phyloP scores from a whole-genome alignment of 2,329 filamentous ascomycete genomes.

The Neofusicoccum umdonicola region DNA sequence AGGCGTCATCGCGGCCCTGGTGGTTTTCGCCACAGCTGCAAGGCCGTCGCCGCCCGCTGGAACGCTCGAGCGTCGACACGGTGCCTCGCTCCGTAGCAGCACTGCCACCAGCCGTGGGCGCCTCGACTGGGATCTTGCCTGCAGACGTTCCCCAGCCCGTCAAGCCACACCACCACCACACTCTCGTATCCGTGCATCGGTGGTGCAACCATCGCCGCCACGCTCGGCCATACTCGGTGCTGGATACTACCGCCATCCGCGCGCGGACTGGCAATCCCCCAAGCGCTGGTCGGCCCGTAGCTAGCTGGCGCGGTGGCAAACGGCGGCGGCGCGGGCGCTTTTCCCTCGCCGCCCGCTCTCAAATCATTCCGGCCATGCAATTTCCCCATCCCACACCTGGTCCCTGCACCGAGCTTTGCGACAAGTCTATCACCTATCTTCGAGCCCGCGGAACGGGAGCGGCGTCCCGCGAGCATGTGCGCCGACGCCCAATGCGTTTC shows the following conservation, averaged over 20 bases:
- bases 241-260: neutral
- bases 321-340: neutral
- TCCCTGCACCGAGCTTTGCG: neutral
- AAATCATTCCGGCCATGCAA: constrained; percentile 2
- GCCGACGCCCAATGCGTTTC: neutral
- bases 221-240: neutral
- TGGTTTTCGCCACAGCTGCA: neutral
- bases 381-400: neutral
- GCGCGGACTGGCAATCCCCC: constrained; percentile 13
- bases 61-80: neutral
- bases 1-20: neutral
- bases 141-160: neutral
- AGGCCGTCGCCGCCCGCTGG: neutral
- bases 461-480: constrained; percentile 6
- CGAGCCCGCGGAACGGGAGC: constrained; percentile 7
- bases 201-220: neutral
- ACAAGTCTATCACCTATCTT: neutral
- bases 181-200: neutral
- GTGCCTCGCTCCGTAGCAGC: neutral
- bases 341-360: neutral
- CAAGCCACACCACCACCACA: constrained; percentile 6
- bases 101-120: neutral
- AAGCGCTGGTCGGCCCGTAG: constrained; percentile 8
- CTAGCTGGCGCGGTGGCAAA: constrained; percentile 11
- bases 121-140: neutral